Evolutionary conservation across 1,139 yeast genomes (phyloP), one percentile per base, ranked within the genome.

Genomic region (Taphrina deformans): DNA sequence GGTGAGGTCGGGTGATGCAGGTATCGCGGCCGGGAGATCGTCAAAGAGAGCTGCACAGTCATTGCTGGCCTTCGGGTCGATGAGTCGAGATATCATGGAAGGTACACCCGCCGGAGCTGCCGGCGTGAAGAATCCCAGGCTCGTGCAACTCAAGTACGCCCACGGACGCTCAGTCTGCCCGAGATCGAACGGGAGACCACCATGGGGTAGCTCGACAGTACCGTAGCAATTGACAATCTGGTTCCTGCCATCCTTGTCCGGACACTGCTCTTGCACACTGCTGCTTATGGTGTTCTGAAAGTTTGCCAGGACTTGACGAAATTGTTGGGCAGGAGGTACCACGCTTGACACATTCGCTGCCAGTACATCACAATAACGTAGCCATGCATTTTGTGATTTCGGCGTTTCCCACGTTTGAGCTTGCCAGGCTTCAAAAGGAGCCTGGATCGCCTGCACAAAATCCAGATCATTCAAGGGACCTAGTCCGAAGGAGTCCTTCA

Each of bases 21-120:
- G 53, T 7, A 48, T 48, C 14, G 35, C 53, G 4, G 53, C 24
- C n/a, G 38, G 35, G n/a, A 48, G 21, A 27, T 48, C 53, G 18
- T 24, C 35, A 16, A 48, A 48, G 1, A 16, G 2, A 2, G 7
- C 53, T 6, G 3, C 27, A 16, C 33, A 27, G 26, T 26, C 12
- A 6, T 29, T 48, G 53, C 10, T 16, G 1, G 33, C 33, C 4
- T 48, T 16, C 21, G 26, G 35, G n/a, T 48, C 53, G 35, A 26
- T 10, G 14, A 48, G 35, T 4, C 53, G 53, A 6, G 53, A 48
- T 2, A 48, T 24, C 33, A 48, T 26, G n/a, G 53, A 48, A 24
- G 53, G 53, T 7, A 48, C 21, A 2, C 35, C 53, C 10, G 23
- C 26, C 0, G 53, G 53, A 5, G 53, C 53, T 14, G 53, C 53